Percentiles rank a stretch among this genome's conserved stretches.
These are phyloP conservation scores for Hygrophila difformis DNA, from an alignment of 257 asterid genomes.

Conservation along the genomic window DNA sequence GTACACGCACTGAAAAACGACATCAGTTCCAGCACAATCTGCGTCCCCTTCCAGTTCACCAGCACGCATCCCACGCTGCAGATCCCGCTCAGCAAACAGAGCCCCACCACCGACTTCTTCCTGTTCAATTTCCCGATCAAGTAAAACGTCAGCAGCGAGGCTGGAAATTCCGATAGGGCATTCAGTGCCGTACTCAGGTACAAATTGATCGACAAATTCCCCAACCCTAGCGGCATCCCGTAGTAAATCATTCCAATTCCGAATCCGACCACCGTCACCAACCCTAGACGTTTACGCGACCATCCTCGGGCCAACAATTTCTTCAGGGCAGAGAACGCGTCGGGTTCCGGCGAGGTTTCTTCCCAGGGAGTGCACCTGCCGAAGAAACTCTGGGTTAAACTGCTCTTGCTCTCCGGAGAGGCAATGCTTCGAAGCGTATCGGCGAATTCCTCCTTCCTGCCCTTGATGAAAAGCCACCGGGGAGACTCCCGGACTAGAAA, in stretches of 20 bases:
- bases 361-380: slow-evolving; percentile 17
- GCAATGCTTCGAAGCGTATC: slow-evolving; percentile 37
- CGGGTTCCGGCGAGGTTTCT: slow-evolving; percentile 9
- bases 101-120: slow-evolving; percentile 21
- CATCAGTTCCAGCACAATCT: slow-evolving; percentile 41
- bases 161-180: slow-evolving; percentile 54
- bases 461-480: slow-evolving; percentile 63
- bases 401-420: slow-evolving; percentile 19
- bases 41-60: slow-evolving; percentile 17
- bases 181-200: slow-evolving; percentile 57
- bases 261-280: slow-evolving; percentile 41
- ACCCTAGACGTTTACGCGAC: slow-evolving; percentile 35
- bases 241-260: slow-evolving; percentile 57
- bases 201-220: slow-evolving; percentile 29
- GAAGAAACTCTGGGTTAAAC: slow-evolving; percentile 38
- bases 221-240: slow-evolving; percentile 72
- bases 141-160: slow-evolving; percentile 27
- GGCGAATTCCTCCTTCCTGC: slow-evolving; percentile 37
- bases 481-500: slow-evolving; percentile 52
- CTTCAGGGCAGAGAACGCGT: slow-evolving; percentile 35
- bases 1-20: slow-evolving; percentile 51
- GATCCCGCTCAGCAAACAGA: slow-evolving; percentile 37
- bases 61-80: slow-evolving; percentile 39
- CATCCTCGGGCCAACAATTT: slow-evolving; percentile 32
- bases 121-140: slow-evolving; percentile 36